A percentile compares a stretch with the other conserved stretches of the same genome.
Evolutionary conservation across 2,329 filamentous ascomycete species (phyloP).

Genomic region (Pseudogymnoascus sp.): DNA sequence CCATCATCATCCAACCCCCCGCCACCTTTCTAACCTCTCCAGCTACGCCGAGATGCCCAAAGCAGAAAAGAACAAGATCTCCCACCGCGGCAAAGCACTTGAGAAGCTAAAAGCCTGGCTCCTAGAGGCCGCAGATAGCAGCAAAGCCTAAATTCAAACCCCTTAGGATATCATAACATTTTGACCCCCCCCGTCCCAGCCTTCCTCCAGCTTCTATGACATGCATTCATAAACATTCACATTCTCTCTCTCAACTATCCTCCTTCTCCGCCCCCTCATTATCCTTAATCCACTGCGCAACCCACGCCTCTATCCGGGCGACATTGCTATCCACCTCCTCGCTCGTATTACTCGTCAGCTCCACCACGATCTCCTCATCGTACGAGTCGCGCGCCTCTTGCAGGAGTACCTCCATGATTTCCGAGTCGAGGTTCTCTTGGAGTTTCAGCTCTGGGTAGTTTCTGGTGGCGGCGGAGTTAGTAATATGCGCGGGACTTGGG

Average conservation of each 20-base stretch:
- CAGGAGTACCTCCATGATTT: slow-evolving; percentile 93
- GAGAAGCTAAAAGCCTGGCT: slow-evolving; percentile 82
- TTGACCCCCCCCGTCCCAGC: background rate
- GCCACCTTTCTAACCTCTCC: slow-evolving; percentile 17
- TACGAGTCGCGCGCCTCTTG: slow-evolving; percentile 87
- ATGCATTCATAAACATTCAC: slow-evolving; percentile 1
- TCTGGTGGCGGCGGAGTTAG: slow-evolving; percentile 36
- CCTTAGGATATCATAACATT: background rate
- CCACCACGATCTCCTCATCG: slow-evolving; percentile 80
- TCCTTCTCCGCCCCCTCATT: slow-evolving; percentile 33
- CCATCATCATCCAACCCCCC: background rate
- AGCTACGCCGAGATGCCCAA: slow-evolving; percentile 94
- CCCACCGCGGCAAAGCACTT: slow-evolving; percentile 82
- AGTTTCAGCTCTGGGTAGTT: slow-evolving; percentile 82
- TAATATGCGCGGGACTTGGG: background rate
- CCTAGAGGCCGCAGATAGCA: slow-evolving; percentile 20
- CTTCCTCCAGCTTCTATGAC: background rate
- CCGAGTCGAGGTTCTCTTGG: slow-evolving; percentile 91
- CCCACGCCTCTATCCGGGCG: slow-evolving; percentile 75
- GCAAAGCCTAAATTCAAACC: slow-evolving; percentile 1
- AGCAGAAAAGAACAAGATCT: slow-evolving; percentile 81
- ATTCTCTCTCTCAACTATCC: background rate
- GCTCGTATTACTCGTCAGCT: slow-evolving; percentile 72
- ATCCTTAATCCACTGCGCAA: slow-evolving; percentile 74
- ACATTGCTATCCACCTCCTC: slow-evolving; percentile 88